Base-by-base conservation (phyloP, 1,284 basidiomycete species). In the Grifola frondosa region DNA sequence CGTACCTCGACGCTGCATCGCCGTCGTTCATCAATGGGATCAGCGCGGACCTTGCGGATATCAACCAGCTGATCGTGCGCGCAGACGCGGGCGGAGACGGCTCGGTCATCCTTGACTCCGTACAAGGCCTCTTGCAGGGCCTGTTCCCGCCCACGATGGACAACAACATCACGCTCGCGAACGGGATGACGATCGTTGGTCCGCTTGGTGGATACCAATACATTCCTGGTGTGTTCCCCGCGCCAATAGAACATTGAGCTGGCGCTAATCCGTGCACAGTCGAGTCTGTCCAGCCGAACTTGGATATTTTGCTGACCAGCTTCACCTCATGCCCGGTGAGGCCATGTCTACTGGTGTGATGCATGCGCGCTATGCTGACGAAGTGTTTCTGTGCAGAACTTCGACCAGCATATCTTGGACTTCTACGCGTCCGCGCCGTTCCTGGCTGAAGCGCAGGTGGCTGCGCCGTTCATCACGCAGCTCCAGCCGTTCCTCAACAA, bases 291-390 rank as follows among this genome's bases (percentile, higher is more conserved):
- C 65, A 70, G 38, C 62, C 68, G 1, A 59, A 63, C 17, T 60
- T 70, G 29, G 67, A 67, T 31, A 61, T 71, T 29, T 66, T 67
- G 7, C 60, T 75, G 29, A 73, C 74, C 42, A 66, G 69, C 3
- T 75, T 64, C 61, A 73, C 68, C 1, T 57, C 57, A 1, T 71
- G 69, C 56, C 55, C 56, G 2, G 64, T 65, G 55, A 29, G 61
- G n/a, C n/a, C 37, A 16, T 17, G 9, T 19, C 26, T 12, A 11
- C 23, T 23, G 16, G 13, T 10, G 17, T 15, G 19, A 33, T 15
- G 12, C 21, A 13, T n/a, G n/a, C n/a, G n/a, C n/a, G n/a, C n/a
- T n/a, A n/a, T n/a, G n/a, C n/a, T 42, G 51, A 54, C 37, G 46
- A 54, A 24, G n/a, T 1, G 9, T 6, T 6, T n/a, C 4, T 6